Conservation (phyloP, 305 asterid genomes). For the Fraxinus greggii region DNA sequence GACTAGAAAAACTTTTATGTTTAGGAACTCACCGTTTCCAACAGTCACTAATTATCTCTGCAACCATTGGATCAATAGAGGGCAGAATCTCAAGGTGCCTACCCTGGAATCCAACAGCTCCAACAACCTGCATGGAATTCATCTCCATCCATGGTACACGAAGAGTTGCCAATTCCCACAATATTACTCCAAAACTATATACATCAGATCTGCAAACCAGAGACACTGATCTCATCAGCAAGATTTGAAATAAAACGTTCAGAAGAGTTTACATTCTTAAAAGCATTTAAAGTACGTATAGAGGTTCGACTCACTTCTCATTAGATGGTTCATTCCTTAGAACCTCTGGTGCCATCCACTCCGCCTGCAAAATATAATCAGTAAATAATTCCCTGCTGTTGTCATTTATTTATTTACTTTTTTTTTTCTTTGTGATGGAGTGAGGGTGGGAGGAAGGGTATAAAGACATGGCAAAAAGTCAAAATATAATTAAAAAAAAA, state of each 20-base stretch:
- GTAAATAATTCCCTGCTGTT: conserved; percentile 5
- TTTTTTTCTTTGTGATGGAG: not conserved
- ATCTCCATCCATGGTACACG: conserved; percentile 52
- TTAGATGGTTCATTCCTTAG: conserved; percentile 90
- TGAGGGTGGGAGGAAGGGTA: not conserved
- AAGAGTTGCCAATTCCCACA: conserved; percentile 55
- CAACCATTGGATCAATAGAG: conserved; percentile 42
- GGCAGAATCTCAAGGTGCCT: conserved; percentile 44
- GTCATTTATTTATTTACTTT: not conserved
- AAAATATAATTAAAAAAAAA: not conserved
- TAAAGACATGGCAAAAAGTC: not conserved
- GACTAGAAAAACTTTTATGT: not conserved
- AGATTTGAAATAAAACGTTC: not conserved
- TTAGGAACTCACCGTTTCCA: conserved; percentile 44
- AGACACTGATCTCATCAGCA: not conserved
- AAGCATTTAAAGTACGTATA: not conserved
- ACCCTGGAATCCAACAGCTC: conserved; percentile 58
- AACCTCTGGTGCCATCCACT: conserved; percentile 99
- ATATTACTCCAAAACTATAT: conserved; percentile 54
- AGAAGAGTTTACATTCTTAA: not conserved
- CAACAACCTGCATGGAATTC: conserved; percentile 64
- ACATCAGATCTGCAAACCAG: conserved; percentile 49
- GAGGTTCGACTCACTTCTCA: conserved; percentile 50
- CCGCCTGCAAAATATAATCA: conserved; percentile 65
- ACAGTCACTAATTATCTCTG: conserved; percentile 47